Base-by-base conservation (phyloP, 768 basidiomycete species). In the Macrolepiota albuminosa region DNA sequence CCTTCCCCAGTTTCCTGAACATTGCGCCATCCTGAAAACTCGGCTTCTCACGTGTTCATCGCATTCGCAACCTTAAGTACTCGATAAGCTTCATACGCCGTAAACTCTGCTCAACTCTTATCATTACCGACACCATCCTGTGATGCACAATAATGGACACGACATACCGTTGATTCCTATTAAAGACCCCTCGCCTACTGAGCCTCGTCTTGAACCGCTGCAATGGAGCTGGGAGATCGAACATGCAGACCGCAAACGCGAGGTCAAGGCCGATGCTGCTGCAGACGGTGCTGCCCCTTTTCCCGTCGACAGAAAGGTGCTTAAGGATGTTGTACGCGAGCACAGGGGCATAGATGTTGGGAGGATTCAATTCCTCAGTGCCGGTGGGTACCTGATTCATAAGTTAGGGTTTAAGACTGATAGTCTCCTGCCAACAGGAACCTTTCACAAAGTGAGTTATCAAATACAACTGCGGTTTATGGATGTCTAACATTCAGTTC, bases 271-370 rank as follows among this genome's bases (percentile, higher is more conserved):
- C 2, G 89, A 91, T 62, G 80, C 81, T 14, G 81, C 80, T 3
- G 64, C 85, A 21, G 87, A 90, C 65, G 82, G 81, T 37, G 75
- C 80, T 10, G 80, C 78, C 6, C 88, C 88, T 26, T 91, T 93
- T 66, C 84, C 84, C 56, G 86, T 93, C 29, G 92, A 93, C 72
- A 75, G 91, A 57, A 79, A 80, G 57, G 77, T 91, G 24, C 76
- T 94, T 61, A 88, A 84, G 71, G 89, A 91, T 63, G 85, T 93
- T 46, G 85, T 93, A 8, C 78, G 84, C 50, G 88, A 91, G 67
- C 87, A 85, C 64, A 81, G 87, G 73, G 79, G 75, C 24, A 72
- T 78, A 14, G 83, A 86, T 26, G 89, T 92, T 16, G 88, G 81
- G 3, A 76, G 85, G 24, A 90, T 93, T 65, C 72, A 70, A 39